Conservation (phyloP, 768 basidiomycete species). For the Boletus insuetus region DNA sequence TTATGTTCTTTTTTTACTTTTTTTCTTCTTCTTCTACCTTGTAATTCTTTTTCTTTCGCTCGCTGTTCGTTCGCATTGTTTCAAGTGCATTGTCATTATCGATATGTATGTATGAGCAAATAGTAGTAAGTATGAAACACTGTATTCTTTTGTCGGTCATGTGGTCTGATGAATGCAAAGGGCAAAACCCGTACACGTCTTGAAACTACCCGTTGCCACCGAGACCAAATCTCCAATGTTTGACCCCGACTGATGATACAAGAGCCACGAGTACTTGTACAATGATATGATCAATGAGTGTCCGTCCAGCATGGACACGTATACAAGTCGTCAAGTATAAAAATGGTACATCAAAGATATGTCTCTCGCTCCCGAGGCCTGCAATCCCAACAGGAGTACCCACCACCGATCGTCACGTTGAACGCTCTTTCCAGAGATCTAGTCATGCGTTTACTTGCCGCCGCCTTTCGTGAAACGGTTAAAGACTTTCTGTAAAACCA, state of each 20-base stretch:
- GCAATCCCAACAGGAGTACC: not conserved
- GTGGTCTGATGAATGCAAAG: not conserved
- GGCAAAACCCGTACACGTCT: not conserved
- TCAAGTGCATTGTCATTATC: slow-evolving; percentile 17
- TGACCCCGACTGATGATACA: no score
- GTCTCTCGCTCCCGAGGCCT: not conserved
- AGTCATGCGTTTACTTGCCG: slow-evolving; percentile 20
- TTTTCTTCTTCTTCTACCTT: not conserved
- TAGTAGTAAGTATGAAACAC: slow-evolving; percentile 10
- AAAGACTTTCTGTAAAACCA: slow-evolving; percentile 28
- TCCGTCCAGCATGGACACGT: not conserved
- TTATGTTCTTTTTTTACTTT: no score
- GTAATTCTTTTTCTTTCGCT: not conserved
- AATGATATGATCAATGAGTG: not conserved
- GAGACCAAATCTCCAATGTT: no score
- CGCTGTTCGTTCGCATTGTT: not conserved
- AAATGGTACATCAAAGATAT: not conserved
- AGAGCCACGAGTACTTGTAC: not conserved
- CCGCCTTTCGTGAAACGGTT: slow-evolving; percentile 19
- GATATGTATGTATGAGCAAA: slow-evolving; percentile 20
- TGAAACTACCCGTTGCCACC: no score
- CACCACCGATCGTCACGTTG: not conserved
- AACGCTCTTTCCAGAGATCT: not conserved
- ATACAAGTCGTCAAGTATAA: slow-evolving; percentile 9
- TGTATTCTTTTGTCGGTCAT: not conserved